Evolutionary conservation across 139 green algal species (phyloP).

Genomic region (Coelastrella sp.): DNA sequence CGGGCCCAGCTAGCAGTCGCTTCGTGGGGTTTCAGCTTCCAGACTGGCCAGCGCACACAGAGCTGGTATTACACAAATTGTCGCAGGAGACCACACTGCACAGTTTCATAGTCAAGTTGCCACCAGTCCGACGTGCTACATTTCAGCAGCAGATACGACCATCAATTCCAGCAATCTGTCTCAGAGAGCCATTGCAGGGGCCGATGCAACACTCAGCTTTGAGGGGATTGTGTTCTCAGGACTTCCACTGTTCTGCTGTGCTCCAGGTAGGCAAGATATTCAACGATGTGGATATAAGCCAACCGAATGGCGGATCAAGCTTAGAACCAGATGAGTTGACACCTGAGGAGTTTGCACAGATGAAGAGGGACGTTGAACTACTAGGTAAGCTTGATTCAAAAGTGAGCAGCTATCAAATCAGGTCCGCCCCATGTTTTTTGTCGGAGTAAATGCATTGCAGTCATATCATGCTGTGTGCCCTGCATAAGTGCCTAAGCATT

Average conservation of each 20-base stretch:
- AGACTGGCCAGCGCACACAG: too few species aligned
- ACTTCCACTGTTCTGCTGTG: not conserved
- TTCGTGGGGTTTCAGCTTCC: too few species aligned
- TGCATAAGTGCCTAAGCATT: not conserved
- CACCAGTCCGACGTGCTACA: too few species aligned
- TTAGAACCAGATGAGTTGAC: slow-evolving; percentile 40
- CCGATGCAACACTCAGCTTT: too few species aligned
- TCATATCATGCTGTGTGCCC: not conserved
- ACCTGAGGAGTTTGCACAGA: slow-evolving; percentile 62
- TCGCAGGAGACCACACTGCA: too few species aligned
- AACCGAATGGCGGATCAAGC: not conserved
- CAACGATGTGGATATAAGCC: slow-evolving; percentile 12
- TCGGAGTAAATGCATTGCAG: not conserved
- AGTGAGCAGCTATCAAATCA: not conserved
- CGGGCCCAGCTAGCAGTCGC: too few species aligned
- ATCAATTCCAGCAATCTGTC: too few species aligned
- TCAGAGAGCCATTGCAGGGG: too few species aligned
- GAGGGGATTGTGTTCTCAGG: too few species aligned
- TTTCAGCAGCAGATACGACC: too few species aligned
- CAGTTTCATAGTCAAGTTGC: too few species aligned
- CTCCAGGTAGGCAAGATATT: slow-evolving; percentile 38
- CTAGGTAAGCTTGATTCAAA: slow-evolving; percentile 57
- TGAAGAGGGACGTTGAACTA: slow-evolving; percentile 71
- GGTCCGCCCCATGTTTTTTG: not conserved
- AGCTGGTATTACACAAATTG: too few species aligned